Evolutionary conservation across 2,329 filamentous ascomycete species (phyloP).

Genomic region (Dothideomycetidae sp.): DNA sequence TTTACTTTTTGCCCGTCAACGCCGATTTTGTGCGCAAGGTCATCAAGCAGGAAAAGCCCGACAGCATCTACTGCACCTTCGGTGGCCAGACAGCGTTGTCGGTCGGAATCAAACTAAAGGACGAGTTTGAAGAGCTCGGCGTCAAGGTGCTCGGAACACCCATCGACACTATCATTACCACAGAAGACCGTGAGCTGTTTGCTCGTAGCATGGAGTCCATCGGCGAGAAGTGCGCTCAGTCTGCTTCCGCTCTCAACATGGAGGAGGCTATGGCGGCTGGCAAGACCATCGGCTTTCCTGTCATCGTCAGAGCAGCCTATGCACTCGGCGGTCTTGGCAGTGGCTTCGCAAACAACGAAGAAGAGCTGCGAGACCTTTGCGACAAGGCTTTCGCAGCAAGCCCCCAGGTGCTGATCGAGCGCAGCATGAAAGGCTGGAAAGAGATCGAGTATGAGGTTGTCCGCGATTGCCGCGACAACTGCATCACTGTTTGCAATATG

Average conservation of each 20-base stretch:
- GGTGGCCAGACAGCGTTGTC: conserved; percentile 94
- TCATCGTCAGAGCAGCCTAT: conserved; percentile 93
- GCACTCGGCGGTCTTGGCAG: conserved; percentile 88
- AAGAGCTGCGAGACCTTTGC: conserved; percentile 73
- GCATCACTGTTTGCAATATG: conserved; percentile 99
- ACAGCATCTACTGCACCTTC: conserved; percentile 95
- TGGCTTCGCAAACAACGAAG: conserved; percentile 83
- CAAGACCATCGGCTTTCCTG: conserved; percentile 83
- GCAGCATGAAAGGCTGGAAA: conserved; percentile 99
- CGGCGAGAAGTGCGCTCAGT: conserved; percentile 94
- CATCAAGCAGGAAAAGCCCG: conserved; percentile 83
- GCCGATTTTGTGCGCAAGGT: conserved; percentile 96
- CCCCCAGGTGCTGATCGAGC: conserved; percentile 90
- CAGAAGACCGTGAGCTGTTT: conserved; percentile 93
- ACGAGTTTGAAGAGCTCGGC: conserved; percentile 84
- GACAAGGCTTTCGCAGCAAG: conserved; percentile 89
- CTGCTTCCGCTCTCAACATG: conserved; percentile 75
- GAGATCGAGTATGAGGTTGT: conserved; percentile 99
- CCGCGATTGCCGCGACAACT: conserved; percentile 89
- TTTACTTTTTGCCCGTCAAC: conserved; percentile 95
- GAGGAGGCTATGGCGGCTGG: conserved; percentile 83
- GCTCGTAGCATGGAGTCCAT: conserved; percentile 98
- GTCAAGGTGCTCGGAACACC: conserved; percentile 92
- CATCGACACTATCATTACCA: conserved; percentile 96
- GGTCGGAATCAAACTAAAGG: conserved; percentile 93